A percentile compares a stretch with the other conserved stretches of the same genome.
These are phyloP conservation scores for Lepidium sativum DNA, from an alignment of 345 rosid genomes.

Conservation along the genomic window DNA sequence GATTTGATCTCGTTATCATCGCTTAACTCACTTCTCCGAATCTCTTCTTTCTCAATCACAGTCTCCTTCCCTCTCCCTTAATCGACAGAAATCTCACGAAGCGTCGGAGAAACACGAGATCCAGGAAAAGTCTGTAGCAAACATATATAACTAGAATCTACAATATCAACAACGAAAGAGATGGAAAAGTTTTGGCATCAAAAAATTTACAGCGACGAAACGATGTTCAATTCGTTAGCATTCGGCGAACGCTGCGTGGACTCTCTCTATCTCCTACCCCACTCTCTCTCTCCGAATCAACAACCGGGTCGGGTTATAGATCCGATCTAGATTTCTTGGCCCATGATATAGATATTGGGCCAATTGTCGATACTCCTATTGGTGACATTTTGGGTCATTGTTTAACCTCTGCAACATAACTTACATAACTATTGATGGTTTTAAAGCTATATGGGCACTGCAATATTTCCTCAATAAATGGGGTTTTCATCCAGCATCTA, in stretches of 20 bases:
- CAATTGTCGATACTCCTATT: background rate
- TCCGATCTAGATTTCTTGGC: background rate
- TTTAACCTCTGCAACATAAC: no score
- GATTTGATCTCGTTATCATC: slow-evolving; percentile 96
- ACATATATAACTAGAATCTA: background rate
- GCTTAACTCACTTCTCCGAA: slow-evolving; percentile 8
- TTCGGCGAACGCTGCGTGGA: slow-evolving; percentile 25
- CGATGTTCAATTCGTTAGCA: slow-evolving; percentile 20
- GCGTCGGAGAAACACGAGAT: background rate
- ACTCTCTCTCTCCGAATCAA: background rate
- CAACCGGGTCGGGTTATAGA: slow-evolving; percentile 16
- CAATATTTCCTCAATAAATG: no score
- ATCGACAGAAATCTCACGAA: slow-evolving; percentile 2
- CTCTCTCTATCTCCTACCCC: no score
- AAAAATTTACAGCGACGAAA: slow-evolving; percentile 1
- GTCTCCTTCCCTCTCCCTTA: background rate
- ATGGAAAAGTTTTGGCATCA: background rate
- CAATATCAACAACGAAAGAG: background rate
- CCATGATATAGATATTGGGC: background rate
- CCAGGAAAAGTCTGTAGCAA: background rate
- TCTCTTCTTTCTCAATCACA: background rate
- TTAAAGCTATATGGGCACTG: no score
- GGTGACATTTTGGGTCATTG: background rate
- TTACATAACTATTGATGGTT: no score
- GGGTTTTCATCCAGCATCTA: no score